Evolutionary conservation across 2,329 filamentous ascomycete genomes (phyloP), one percentile per base, ranked within the genome.

Genomic region (Exophiala spinifera): DNA sequence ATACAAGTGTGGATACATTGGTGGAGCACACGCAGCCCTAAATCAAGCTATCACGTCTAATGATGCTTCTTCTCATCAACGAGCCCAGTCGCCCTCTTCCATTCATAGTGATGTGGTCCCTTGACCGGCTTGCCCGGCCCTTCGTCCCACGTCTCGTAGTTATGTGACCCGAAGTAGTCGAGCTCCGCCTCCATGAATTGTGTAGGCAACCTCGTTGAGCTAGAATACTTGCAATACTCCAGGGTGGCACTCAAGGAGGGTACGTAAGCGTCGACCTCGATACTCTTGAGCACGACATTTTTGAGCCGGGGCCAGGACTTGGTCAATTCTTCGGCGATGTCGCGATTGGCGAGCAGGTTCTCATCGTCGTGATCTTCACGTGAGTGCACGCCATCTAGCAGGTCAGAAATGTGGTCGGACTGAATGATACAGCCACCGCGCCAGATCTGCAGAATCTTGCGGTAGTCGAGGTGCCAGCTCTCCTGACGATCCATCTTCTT

Each of bases 351-450:
- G 19, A 74, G 66, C 4, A 82, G 69, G 51, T 82, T 75, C 60
- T 76, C 72, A 34, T 69, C 69, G 23, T 74, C 68, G 46, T 70
- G 66, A 11, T 73, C 67, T 1, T 66, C 63, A 10, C 47, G 28
- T 10, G 48, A 28, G 15, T 49, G 45, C 17, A 54, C 46, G 4
- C 28, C 15, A 28, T 61, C 49, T 14, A 88, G 73, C 25, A 88
- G 67, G 47, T 84, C 78, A 2, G 79, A 78, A 56, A 89, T 84
- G 61, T 81, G 76, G 60, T 87, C 84, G 1, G 81, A 79, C 63
- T 85, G 80, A 64, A 89, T 88, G 67, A 89, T 88, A 68, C 85
- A 88, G 6, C 86, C 85, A 0, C 77, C 82, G 1, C 83, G 79
- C 86, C 85, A 88, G 60, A 88, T 83, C 64, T 74, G 73, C 17